Evolutionary conservation across 208 protist species (phyloP), one percentile per base, ranked within the genome.

Genomic region (Crithidia expoeki): DNA sequence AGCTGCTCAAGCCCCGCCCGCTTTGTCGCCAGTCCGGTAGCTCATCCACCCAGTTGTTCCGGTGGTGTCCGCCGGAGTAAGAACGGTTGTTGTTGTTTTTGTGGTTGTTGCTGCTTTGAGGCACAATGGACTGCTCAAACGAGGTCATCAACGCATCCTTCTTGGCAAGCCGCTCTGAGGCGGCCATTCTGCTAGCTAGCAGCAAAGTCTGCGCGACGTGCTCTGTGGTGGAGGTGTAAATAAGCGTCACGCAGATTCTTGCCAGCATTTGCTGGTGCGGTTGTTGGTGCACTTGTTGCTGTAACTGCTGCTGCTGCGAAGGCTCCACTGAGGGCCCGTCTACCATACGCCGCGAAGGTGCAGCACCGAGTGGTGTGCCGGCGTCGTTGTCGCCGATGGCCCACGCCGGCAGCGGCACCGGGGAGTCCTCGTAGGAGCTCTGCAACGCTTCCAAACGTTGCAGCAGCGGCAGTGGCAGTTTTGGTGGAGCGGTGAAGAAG

Each of bases 211-310:
- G 56, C 40, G 64, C 47, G 17, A 76, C 63, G 42, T 70, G 46
- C 72, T 76, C 72, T 12, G 72, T 64, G 16, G 72, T 71, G 9
- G 72, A 59, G 14, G 57, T 67, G 57, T 76, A 76, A 23, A 76
- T 76, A 23, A 76, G 72, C 30, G 63, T 71, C 17, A 76, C 64
- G 30, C 72, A 76, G n/a, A 76, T 55, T n/a, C n/a, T n/a, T n/a
- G n/a, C n/a, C n/a, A n/a, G n/a, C 5, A 28, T 49, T 2, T 38
- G 34, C 17, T 12, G 17, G 23, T 17, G 69, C 21, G 42, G 60
- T 17, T 38, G 32, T 27, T 52, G 28, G 12, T 44, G 27, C 27
- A n/a, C n/a, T n/a, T 61, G 59, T 28, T 34, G 44, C 19, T 51
- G 44, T 30, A 19, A 12, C 38, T 49, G 33, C n/a, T 49, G 56